A percentile compares a stretch with the other conserved stretches of the same genome.
Conservation (phyloP, 495 filamentous ascomycete species). For the Acidiella bohemica region DNA sequence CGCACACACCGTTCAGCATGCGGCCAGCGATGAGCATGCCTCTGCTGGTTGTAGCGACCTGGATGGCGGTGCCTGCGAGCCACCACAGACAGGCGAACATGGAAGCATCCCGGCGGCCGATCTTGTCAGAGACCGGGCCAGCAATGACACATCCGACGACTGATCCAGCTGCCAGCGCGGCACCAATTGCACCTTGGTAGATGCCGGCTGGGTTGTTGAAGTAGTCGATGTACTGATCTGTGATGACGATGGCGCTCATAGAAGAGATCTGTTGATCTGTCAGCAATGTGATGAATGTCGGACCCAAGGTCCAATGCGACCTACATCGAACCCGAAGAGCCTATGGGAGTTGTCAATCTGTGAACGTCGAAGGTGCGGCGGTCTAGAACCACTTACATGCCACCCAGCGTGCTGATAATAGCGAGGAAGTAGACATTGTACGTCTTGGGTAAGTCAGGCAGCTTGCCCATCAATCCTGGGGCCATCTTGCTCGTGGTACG, state of each 20-base stretch:
- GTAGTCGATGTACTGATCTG: conserved; percentile 51
- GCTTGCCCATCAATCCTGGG: no score
- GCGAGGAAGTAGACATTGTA: conserved; percentile 53
- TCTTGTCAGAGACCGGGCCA: conserved; percentile 51
- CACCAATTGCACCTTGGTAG: conserved; percentile 51
- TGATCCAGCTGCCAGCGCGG: conserved; percentile 54
- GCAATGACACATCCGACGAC: conserved; percentile 50
- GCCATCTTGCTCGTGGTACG: no score
- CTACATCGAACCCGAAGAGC: no score
- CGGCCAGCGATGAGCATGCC: conserved; percentile 57
- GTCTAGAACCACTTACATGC: conserved; percentile 24
- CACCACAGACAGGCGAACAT: conserved; percentile 48
- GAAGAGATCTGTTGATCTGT: no score
- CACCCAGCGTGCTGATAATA: conserved; percentile 46
- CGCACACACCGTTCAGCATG: conserved; percentile 56
- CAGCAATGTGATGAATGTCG: no score
- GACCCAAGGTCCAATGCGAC: no score
- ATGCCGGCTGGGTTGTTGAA: conserved; percentile 52
- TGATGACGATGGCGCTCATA: conserved; percentile 61
- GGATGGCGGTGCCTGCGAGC: conserved; percentile 56
- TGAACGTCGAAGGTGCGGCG: no score
- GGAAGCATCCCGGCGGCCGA: conserved; percentile 50
- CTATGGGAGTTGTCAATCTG: no score
- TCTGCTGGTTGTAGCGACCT: conserved; percentile 45
- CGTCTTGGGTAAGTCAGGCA: conserved; percentile 34